A percentile compares a stretch with the other conserved stretches of the same genome.
Evolutionary conservation across 148 eudicot species (phyloP).

Genomic region (Pouteria glomerata): DNA sequence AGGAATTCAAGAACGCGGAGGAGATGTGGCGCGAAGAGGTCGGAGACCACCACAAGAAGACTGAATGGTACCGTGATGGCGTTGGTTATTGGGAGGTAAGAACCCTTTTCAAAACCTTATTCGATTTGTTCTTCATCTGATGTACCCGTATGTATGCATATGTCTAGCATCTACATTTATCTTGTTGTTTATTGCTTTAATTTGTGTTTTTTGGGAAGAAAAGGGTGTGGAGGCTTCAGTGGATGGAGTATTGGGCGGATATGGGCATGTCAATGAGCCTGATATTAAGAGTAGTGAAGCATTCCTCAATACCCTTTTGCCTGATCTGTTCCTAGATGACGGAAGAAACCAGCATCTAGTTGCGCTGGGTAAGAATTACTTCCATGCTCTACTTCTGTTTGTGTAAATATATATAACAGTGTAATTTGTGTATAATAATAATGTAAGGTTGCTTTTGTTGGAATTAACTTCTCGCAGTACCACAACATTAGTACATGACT

Average conservation of each 20-base stretch:
- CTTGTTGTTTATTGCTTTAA: neutral
- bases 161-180: neutral
- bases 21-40: constrained; percentile 95
- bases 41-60: constrained; percentile 55
- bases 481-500: neutral
- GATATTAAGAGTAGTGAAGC: constrained; percentile 79
- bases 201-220: constrained; percentile 11
- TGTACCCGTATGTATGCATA: neutral
- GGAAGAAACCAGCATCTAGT: constrained; percentile 49
- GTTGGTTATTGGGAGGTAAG: constrained; percentile 81
- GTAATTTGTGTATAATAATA: neutral
- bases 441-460: neutral
- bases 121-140: neutral
- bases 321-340: constrained; percentile 35
- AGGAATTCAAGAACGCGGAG: constrained; percentile 58
- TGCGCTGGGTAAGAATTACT: constrained; percentile 55
- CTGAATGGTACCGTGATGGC: constrained; percentile 72
- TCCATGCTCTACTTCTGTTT: neutral
- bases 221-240: constrained; percentile 91
- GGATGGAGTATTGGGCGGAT: constrained; percentile 94
- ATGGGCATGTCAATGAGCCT: constrained; percentile 59
- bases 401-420: neutral
- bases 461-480: neutral
- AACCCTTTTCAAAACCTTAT: neutral
- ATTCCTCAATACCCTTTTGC: constrained; percentile 53